These are phyloP conservation scores for Arachis stenosperma DNA, from an alignment of 306 rosid species.

Conservation along the genomic window DNA sequence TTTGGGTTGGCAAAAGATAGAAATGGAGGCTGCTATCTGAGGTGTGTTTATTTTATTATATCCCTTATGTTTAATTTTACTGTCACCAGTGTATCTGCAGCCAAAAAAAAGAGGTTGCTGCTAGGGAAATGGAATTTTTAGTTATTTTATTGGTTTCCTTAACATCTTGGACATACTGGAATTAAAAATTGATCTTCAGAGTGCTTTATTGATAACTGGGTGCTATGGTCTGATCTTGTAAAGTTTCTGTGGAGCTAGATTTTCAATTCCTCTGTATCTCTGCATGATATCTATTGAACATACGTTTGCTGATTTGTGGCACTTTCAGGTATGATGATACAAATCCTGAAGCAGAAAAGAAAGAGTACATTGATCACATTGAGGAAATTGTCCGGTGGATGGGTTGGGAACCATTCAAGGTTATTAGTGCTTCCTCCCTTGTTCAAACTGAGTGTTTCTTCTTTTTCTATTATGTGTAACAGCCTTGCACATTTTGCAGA, in stretches of 20 bases:
- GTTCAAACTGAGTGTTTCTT: slow-evolving; percentile 14
- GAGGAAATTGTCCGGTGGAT: slow-evolving; percentile 96
- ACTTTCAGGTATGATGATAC: slow-evolving; percentile 87
- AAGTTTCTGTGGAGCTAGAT: not conserved
- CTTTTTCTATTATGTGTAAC: slow-evolving; percentile 2
- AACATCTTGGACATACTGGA: slow-evolving; percentile 10
- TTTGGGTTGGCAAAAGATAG: slow-evolving; percentile 95
- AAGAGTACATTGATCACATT: slow-evolving; percentile 94
- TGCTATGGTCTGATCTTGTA: slow-evolving; percentile 1
- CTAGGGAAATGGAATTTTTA: slow-evolving; percentile 12
- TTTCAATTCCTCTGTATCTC: not conserved
- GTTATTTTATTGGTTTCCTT: slow-evolving; percentile 24
- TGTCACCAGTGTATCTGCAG: slow-evolving; percentile 14
- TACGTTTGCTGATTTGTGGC: slow-evolving; percentile 27
- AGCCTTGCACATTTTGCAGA: slow-evolving; percentile 52
- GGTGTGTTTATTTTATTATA: slow-evolving; percentile 51
- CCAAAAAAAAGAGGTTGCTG: slow-evolving; percentile 32
- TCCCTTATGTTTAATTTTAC: slow-evolving; percentile 15
- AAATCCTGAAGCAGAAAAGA: slow-evolving; percentile 94
- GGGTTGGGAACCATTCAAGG: slow-evolving; percentile 96
- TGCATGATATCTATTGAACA: not conserved
- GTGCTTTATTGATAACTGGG: not conserved
- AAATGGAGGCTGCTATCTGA: slow-evolving; percentile 87
- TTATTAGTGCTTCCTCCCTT: not conserved
- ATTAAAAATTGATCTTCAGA: not conserved